Evolutionary conservation across 140 eudicot genomes (phyloP), one percentile per base, ranked within the genome.

Genomic region (Anethum foeniculum): DNA sequence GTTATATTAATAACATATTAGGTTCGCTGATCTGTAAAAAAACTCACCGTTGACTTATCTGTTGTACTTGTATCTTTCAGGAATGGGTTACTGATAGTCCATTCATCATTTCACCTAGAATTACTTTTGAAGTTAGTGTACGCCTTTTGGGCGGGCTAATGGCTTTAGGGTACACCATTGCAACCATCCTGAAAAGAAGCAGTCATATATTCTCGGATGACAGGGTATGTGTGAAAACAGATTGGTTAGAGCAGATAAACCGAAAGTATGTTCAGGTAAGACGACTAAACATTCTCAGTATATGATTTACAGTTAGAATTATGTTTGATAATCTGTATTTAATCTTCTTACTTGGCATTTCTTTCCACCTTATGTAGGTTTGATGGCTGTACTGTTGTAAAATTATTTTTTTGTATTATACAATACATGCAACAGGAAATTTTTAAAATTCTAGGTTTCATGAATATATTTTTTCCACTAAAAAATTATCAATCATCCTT

Each of bases 151-250:
- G 99, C 32, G 99, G 99, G 73, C 82, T 94, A 76, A 94, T 94
- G 97, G 97, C 99, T 67, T 84, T 94, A 79, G 99, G 99, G n/a
- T 94, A 92, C 90, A 92, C 99, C 54, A 94, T 94, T 90, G 99
- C 99, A 47, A 81, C 93, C 80, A 94, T 94, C 82, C 89, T 94
- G 76, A 94, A 92, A 88, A 89, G 99, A 86, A 89, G 87, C 83
- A 94, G 99, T 87, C 96, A 94, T 85, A 80, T 91, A 71, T 94
- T 94, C 85, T 83, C 86, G 58, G 96, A 88, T 88, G 99, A 94
- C 71, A 90, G 82, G 82, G 91, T 94, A 48, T 85, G 88, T 73
- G 97, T 94, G 81, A 94, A 94, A 92, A 88, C 87, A 60, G 99
- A 94, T 88, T 92, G 93, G 93, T 84, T 94, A 62, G 97, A 94